phyloP scores from a whole-genome alignment of 441 rosid genomes.

The Corymbia citriodora region DNA sequence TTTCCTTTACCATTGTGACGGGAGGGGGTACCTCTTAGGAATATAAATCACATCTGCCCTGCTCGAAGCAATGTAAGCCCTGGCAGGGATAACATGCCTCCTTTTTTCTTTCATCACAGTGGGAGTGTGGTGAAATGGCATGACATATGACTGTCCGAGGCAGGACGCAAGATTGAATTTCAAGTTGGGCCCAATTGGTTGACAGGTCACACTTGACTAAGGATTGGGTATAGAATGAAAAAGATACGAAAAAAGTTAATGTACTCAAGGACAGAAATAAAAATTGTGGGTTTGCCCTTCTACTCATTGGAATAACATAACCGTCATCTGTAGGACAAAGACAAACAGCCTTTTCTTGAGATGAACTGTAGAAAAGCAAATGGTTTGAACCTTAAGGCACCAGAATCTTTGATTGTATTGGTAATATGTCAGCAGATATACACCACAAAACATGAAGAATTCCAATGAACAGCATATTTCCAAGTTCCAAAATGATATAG shows the following conservation, averaged over 20 bases:
- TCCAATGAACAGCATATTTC: neutral
- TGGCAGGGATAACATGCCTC: neutral
- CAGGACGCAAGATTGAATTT: neutral
- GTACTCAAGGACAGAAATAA: neutral
- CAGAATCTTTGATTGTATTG: neutral
- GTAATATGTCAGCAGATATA: neutral
- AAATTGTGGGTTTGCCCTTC: neutral
- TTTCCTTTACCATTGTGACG: neutral
- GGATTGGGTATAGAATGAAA: neutral
- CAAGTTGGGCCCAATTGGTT: neutral
- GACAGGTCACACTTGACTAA: neutral
- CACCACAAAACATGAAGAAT: neutral
- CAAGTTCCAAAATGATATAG: neutral
- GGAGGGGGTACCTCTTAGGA: neutral
- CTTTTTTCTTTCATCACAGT: neutral
- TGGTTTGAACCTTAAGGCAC: neutral
- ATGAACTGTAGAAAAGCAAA: neutral
- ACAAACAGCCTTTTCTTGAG: neutral
- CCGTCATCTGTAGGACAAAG: neutral
- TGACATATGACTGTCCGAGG: neutral
- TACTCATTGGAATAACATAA: neutral
- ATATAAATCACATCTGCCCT: neutral
- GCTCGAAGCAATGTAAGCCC: neutral
- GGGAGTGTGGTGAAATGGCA: neutral
- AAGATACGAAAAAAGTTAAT: neutral